Base-by-base conservation (phyloP, 1,139 yeast species). In the Zygosaccharomyces pseudobailii region DNA sequence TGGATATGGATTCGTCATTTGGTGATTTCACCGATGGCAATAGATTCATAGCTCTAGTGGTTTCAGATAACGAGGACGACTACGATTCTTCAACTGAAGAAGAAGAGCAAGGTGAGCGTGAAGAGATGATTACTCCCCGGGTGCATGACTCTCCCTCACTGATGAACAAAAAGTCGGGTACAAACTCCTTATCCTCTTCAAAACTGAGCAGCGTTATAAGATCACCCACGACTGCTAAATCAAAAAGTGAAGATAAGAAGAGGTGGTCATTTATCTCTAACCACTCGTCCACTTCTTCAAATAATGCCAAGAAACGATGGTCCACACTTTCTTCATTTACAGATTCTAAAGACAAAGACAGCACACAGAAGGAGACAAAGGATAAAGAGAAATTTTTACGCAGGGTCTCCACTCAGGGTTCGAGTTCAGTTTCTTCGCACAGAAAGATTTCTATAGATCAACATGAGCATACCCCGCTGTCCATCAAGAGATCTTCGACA, bases 41-140 rank as follows among this genome's bases (percentile, higher is more conserved):
- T 38, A 58, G 58, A 44, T 61, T 62, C 38, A 61, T 63, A 27
- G 68, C 68, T 2, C 46, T 64, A 25, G 66, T 57, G 28, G 62
- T 64, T 6, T 61, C 67, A 8, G 67, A 63, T 44, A 49, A 59
- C 31, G 66, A 63, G 19, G 65, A 61, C 42, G 62, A 59, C 42
- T 53, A 56, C 32, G 52, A 55, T 37, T 52, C 57, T 6, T 49
- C 50, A n/a, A 45, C 47, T 23, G 56, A 55, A 22, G 53, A 40
- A 23, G 48, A 46, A 33, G 33, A 7, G 33, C 46, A 35, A 22
- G 43, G 30, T 7, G 31, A 37, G 24, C 43, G 34, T 19, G 47
- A 34, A 19, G 40, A 46, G 28, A 32, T 40, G 25, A 31, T 6
- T 6, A 30, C 33, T 30, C 33, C 19, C 19, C 13, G 19, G 13